Conservation (phyloP, 164 flowering plant genomes). For the Chloranthus sessilifolius region DNA sequence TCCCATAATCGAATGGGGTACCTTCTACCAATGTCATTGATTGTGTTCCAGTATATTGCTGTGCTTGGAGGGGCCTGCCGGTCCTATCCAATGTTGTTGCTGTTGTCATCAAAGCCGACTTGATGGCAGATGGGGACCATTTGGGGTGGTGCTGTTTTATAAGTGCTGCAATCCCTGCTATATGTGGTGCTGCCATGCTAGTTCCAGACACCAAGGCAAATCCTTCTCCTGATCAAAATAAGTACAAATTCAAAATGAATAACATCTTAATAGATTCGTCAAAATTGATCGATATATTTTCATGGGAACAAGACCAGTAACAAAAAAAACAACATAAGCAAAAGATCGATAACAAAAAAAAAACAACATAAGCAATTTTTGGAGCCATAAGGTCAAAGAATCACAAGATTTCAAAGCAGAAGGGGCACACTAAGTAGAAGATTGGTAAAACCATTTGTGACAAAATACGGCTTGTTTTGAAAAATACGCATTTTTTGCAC, state of each 20-base stretch:
- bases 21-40: constrained; percentile 55
- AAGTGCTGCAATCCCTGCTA: constrained; percentile 96
- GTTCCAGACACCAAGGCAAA: constrained; percentile 98
- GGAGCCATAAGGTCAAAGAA: too few relatives aligned
- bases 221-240: constrained; percentile 65
- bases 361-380: too few relatives aligned
- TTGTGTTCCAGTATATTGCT: constrained; percentile 74
- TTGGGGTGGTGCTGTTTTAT: constrained; percentile 87
- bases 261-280: too few relatives aligned
- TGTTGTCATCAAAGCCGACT: constrained; percentile 97
- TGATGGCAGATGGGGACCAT: constrained; percentile 95
- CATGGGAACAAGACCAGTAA: too few relatives aligned
- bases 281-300: too few relatives aligned
- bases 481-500: too few relatives aligned
- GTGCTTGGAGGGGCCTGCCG: constrained; percentile 86
- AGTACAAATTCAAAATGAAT: background rate
- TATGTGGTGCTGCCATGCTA: constrained; percentile 99
- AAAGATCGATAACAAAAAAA: too few relatives aligned
- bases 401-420: too few relatives aligned
- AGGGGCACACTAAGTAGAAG: too few relatives aligned
- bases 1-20: constrained; percentile 94
- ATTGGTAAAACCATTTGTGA: too few relatives aligned
- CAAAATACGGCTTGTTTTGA: too few relatives aligned
- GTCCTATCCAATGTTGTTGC: constrained; percentile 66
- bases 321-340: too few relatives aligned